Evolutionary conservation across 1,139 yeast species (phyloP).

Genomic region (Blastobotrys elegans): DNA sequence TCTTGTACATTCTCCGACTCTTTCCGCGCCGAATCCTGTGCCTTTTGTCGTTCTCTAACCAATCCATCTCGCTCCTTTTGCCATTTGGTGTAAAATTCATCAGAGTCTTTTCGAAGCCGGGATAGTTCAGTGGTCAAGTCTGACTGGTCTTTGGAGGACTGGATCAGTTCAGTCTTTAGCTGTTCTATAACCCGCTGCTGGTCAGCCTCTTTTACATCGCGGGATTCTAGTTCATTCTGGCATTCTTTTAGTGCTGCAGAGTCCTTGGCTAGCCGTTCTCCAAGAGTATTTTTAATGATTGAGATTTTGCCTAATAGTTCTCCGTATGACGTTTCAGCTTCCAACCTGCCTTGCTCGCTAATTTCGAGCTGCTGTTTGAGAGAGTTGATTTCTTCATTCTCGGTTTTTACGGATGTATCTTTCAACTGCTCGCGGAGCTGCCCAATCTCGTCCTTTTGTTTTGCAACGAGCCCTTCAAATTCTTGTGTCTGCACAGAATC

Average conservation of each 20-base stretch:
- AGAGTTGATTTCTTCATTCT: constrained; percentile 12
- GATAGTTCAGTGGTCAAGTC: constrained; percentile 49
- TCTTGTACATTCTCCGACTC: constrained; percentile 40
- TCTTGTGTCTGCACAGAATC: constrained; percentile 5
- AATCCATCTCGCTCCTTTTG: constrained; percentile 43
- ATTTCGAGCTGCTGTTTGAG: constrained; percentile 38
- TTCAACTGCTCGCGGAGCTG: constrained; percentile 11
- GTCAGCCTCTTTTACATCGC: constrained; percentile 18
- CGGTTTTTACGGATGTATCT: constrained; percentile 2
- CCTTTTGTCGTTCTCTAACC: constrained; percentile 21
- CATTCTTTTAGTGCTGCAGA: constrained; percentile 34
- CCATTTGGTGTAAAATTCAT: constrained; percentile 40
- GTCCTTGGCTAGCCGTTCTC: constrained; percentile 58
- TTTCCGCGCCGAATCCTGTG: constrained; percentile 33
- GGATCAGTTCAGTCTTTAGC: constrained; percentile 50
- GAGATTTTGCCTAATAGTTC: constrained; percentile 68
- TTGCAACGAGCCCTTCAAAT: constrained; percentile 10
- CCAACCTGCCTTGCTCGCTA: constrained; percentile 55
- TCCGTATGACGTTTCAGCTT: constrained; percentile 67
- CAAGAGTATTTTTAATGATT: constrained; percentile 74
- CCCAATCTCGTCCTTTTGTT: constrained; percentile 15
- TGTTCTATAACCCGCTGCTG: constrained; percentile 33
- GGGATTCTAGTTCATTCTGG: constrained; percentile 26
- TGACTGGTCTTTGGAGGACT: constrained; percentile 64
- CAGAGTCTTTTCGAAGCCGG: constrained; percentile 43